Evolutionary conservation across 805 yeast genomes (phyloP).

Genomic region (Metschnikowia koreensis): DNA sequence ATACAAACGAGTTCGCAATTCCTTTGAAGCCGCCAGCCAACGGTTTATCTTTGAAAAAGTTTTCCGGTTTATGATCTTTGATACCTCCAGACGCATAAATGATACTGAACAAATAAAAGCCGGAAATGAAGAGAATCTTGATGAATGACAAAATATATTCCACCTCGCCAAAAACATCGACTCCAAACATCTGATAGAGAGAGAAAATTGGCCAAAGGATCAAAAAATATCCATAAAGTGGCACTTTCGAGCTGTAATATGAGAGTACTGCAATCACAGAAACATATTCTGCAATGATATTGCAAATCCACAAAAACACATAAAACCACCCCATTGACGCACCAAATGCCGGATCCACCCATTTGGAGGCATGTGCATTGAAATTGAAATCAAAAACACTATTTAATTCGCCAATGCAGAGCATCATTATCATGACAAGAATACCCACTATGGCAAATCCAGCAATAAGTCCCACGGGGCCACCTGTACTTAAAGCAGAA

Average conservation of each 20-base stretch:
- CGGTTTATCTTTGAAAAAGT: slow-evolving; percentile 7
- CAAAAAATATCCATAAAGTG: slow-evolving; percentile 8
- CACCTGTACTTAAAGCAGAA: slow-evolving; percentile 6
- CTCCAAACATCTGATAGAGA: slow-evolving; percentile 9
- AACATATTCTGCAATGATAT: slow-evolving; percentile 8
- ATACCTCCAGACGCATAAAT: slow-evolving; percentile 8
- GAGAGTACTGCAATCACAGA: slow-evolving; percentile 7
- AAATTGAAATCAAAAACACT: slow-evolving; percentile 9
- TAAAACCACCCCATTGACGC: slow-evolving; percentile 10
- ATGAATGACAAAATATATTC: slow-evolving; percentile 5
- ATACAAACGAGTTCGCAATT: slow-evolving; percentile 9
- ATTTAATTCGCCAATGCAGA: slow-evolving; percentile 8
- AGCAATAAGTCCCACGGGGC: slow-evolving; percentile 9
- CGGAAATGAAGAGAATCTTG: slow-evolving; percentile 8
- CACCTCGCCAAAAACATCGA: slow-evolving; percentile 5
- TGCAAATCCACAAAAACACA: slow-evolving; percentile 8
- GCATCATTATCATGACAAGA: slow-evolving; percentile 9
- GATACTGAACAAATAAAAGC: slow-evolving; percentile 8
- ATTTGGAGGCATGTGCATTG: slow-evolving; percentile 6
- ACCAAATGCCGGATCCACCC: slow-evolving; percentile 9
- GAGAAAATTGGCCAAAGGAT: slow-evolving; percentile 7
- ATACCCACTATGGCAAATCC: slow-evolving; percentile 9
- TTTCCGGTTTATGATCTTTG: slow-evolving; percentile 4
- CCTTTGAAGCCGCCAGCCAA: slow-evolving; percentile 9
- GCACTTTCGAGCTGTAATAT: slow-evolving; percentile 4